Evolutionary conservation across 108 stramenopile genomes (phyloP).

Genomic region (Pseudonitzschia multiseries): DNA sequence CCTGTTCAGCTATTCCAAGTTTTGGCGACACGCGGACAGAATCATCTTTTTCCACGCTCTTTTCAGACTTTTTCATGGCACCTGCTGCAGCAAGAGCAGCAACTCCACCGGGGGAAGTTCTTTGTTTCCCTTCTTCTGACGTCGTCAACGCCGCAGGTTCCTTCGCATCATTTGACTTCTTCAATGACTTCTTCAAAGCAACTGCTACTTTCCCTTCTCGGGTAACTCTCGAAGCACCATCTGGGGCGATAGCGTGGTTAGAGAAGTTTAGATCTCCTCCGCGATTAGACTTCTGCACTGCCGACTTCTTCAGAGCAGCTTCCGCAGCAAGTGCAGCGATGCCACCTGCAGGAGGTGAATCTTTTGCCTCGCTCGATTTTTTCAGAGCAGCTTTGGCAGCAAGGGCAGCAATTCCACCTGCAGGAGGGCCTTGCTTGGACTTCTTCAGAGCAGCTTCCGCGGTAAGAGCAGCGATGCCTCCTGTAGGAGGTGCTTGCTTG

Average conservation of each 20-base stretch:
- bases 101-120: not conserved
- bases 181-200: too few species aligned
- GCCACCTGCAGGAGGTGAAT: not conserved
- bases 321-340: constrained; percentile 8
- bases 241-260: too few species aligned
- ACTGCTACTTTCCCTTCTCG: too few species aligned
- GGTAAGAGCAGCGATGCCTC: constrained; percentile 11
- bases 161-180: too few species aligned
- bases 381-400: constrained; percentile 16
- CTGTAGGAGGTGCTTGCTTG: not conserved
- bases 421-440: not conserved
- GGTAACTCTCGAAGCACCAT: too few species aligned
- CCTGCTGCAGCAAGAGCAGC: constrained; percentile 15
- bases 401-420: constrained; percentile 10
- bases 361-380: not conserved
- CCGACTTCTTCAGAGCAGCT: constrained; percentile 12
- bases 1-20: too few species aligned
- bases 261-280: too few species aligned
- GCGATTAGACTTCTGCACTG: too few species aligned
- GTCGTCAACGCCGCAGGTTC: too few species aligned
- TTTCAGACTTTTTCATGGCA: constrained; percentile 10
- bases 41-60: not conserved
- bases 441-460: constrained; percentile 12
- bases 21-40: too few species aligned
- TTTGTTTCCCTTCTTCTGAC: not conserved